Base-by-base conservation (phyloP, 257 asterid genomes). In the Solanum sejunctum region DNA sequence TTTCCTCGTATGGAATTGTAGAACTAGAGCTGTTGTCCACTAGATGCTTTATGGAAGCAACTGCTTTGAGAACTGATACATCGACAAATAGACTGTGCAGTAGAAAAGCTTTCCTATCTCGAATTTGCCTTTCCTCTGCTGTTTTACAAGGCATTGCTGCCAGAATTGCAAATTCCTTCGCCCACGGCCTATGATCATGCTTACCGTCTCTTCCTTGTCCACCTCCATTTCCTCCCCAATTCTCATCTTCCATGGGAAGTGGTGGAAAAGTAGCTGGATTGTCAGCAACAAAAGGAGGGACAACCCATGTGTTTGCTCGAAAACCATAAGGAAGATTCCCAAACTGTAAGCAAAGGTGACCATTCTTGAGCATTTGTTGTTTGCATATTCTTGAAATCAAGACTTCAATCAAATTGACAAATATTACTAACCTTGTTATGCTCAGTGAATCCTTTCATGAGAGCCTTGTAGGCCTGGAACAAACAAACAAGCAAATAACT, bases 201-300 rank as follows among this genome's bases (percentile, higher is more conserved):
- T 92, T 93, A 51, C 98, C 98, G 11, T 43, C 56, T 87, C 94
- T 92, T 71, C 98, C 98, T 73, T 90, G 98, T 80, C 99, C 99
- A 69, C 99, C 99, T 72, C 99, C 99, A 84, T 88, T 91, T 80
- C 99, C 99, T 81, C 97, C 98, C 98, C 98, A 97, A n/a, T 84
- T 90, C 87, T 92, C 98, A 88, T 97, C 98, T 91, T 97, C 99
- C 17, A 89, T 51, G 11, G 98, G 97, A 81, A 97, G 93, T 32
- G 98, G 93, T 61, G 87, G 86, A 80, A 93, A 91, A 23, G 89
- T 89, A 66, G 89, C 84, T 28, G 92, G 84, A 84, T 93, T 87
- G 87, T 94, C 96, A 10, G 86, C 84, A 47, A 93, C 85, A 71
- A 97, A 89, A 13, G 98, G 92, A 88, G 98, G 98, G 81, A 89